Base-by-base conservation (phyloP, 2,329 filamentous ascomycete species). In the Nemania sp. region DNA sequence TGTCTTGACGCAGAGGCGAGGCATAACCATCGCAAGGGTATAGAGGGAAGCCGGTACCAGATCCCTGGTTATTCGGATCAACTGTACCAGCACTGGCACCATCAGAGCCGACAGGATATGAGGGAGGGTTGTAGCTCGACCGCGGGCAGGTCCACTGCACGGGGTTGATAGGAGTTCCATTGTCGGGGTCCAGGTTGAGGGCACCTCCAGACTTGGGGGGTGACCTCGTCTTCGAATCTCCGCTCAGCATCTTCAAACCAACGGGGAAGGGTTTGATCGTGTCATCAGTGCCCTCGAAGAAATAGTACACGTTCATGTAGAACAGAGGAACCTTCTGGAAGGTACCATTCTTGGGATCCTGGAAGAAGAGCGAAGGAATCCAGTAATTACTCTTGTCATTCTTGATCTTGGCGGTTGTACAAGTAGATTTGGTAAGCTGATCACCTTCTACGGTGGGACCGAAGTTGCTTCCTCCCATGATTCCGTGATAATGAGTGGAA, bases 281-380 rank as follows among this genome's bases (percentile, higher is more conserved):
- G 63, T 90, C 86, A 59, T 86, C 79, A 61, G 83, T 82, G 37
- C 75, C 64, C 61, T 86, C 83, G 68, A 86, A 86, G 72, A 88
- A 86, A 74, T 93, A 92, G 76, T 94, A 94, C 57, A 82, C 81
- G 66, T 86, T 86, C 81, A 87, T 85, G 68, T 90, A 90, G 65
- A 86, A 85, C 57, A 89, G 73, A 39, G 84, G 77, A 15, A 91
- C 88, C 30, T 80, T 77, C 69, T 86, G 81, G 61, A 90, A 83
- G 46, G 78, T 79, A 43, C 81, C 81, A 60, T 85, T 82, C 61
- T 80, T 73, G 64, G 83, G 78, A 60, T 88, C 80, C 61, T 78
- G 74, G 72, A 86, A 91, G 73, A 86, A 91, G 2, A 92, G 73
- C 23, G 77, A 76, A 1, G 89, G 88, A 51, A 86, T 84, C 89